Conservation (phyloP, 805 yeast species). For the Ogataea populi-albae region DNA sequence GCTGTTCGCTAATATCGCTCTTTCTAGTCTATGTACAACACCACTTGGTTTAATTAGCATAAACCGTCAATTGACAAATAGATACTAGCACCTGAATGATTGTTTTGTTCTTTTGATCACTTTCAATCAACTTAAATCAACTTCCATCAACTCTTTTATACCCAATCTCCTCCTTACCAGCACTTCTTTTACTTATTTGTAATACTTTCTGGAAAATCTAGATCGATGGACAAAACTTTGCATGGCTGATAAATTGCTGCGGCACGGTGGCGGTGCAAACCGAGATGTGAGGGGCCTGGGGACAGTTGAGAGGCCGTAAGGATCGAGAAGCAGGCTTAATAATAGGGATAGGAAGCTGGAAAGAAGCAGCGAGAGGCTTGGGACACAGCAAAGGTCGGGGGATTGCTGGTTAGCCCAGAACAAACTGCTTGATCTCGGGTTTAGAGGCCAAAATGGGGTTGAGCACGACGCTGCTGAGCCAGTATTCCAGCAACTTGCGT, state of each 20-base stretch:
- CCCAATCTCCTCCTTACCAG: neutral
- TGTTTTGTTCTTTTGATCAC: no score
- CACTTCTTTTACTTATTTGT: conserved; percentile 5
- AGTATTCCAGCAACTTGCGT: conserved; percentile 57
- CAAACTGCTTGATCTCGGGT: conserved; percentile 39
- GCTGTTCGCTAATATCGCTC: no score
- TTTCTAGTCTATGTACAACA: no score
- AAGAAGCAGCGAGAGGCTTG: neutral
- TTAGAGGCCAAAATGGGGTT: conserved; percentile 44
- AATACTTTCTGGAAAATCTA: conserved; percentile 6
- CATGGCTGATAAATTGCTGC: neutral
- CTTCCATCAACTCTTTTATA: conserved; percentile 3
- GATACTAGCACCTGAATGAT: no score
- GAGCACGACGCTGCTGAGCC: conserved; percentile 51
- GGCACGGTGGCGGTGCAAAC: neutral
- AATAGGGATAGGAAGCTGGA: no score
- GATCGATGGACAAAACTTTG: no score
- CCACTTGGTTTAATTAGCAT: no score
- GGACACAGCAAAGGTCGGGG: no score
- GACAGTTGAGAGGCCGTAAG: neutral
- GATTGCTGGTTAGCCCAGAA: no score
- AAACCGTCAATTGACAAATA: no score
- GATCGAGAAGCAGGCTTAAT: no score
- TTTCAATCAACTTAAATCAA: no score
- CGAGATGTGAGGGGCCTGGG: neutral